Percentiles rank a stretch among this genome's conserved stretches.
These are phyloP conservation scores for Fagopyrum esculentum DNA, from an alignment of 148 eudicot genomes.

Conservation along the genomic window DNA sequence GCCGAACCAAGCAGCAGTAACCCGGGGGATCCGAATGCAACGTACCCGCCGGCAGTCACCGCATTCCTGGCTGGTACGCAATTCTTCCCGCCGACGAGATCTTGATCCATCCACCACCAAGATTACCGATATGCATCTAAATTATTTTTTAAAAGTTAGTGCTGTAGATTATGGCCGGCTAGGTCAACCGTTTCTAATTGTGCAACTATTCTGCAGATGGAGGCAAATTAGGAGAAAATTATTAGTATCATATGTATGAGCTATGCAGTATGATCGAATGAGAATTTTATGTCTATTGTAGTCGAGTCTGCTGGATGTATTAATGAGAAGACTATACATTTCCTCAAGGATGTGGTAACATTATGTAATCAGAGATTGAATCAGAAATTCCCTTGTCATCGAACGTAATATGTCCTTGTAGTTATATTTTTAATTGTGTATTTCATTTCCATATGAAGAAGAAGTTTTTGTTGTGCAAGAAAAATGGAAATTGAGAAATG, in stretches of 20 bases:
- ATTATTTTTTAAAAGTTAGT: neutral
- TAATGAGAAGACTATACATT: neutral
- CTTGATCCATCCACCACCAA: constrained; percentile 21
- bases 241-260: neutral
- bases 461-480: no score
- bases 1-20: neutral
- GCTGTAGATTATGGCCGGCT: neutral
- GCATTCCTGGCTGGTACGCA: constrained; percentile 90
- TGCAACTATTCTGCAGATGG: neutral
- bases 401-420: no score
- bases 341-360: no score
- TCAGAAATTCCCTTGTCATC: no score
- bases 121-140: neutral
- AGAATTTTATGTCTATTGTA: neutral
- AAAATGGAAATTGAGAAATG: neutral
- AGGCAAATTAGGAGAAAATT: constrained; percentile 4
- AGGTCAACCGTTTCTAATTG: neutral
- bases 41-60: constrained; percentile 59
- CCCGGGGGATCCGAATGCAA: constrained; percentile 25
- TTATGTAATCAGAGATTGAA: no score
- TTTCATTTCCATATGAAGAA: no score
- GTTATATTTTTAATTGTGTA: no score
- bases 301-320: neutral
- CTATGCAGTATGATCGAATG: neutral
- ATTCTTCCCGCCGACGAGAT: constrained; percentile 85